phyloP scores from a whole-genome alignment of 2,329 filamentous ascomycete genomes.

The Cercospora canescens region DNA sequence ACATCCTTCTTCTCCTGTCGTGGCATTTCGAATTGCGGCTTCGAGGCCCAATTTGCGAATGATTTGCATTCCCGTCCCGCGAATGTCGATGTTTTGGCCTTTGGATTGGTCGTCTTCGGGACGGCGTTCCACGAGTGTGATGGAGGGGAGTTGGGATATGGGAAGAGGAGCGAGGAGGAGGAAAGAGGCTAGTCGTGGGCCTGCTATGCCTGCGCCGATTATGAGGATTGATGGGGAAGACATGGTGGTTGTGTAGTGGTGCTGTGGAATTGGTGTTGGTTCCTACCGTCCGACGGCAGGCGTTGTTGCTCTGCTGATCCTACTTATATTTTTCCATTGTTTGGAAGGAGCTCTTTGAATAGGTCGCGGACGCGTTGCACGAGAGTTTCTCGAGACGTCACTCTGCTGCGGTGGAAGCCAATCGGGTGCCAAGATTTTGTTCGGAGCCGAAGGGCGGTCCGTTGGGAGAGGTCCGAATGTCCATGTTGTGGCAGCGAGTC shows the following conservation, averaged over 20 bases:
- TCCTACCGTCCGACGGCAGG: not conserved
- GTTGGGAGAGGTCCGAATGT: not conserved
- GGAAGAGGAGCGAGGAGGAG: slow-evolving; percentile 24
- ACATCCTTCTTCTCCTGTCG: slow-evolving; percentile 33
- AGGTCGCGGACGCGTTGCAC: not conserved
- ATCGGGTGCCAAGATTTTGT: slow-evolving; percentile 8
- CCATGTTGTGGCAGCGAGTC: not conserved
- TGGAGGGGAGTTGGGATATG: slow-evolving; percentile 20
- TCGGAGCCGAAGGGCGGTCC: slow-evolving; percentile 4
- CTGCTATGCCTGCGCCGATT: slow-evolving; percentile 32
- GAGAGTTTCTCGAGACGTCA: not conserved
- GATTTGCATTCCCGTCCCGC: slow-evolving; percentile 30
- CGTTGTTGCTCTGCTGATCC: not conserved
- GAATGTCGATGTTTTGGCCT: slow-evolving; percentile 38
- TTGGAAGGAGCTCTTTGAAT: not conserved
- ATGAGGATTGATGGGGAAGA: slow-evolving; percentile 29
- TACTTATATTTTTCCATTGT: not conserved
- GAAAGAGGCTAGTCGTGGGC: slow-evolving; percentile 31
- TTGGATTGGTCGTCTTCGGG: slow-evolving; percentile 15
- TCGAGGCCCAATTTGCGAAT: slow-evolving; percentile 35
- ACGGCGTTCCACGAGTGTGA: slow-evolving; percentile 36
- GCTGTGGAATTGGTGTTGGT: not conserved
- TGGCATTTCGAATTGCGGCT: slow-evolving; percentile 24
- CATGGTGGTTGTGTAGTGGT: not conserved
- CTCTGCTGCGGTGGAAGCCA: not conserved